Evolutionary conservation across 208 protist genomes (phyloP).

Genomic region (Leishmania major): DNA sequence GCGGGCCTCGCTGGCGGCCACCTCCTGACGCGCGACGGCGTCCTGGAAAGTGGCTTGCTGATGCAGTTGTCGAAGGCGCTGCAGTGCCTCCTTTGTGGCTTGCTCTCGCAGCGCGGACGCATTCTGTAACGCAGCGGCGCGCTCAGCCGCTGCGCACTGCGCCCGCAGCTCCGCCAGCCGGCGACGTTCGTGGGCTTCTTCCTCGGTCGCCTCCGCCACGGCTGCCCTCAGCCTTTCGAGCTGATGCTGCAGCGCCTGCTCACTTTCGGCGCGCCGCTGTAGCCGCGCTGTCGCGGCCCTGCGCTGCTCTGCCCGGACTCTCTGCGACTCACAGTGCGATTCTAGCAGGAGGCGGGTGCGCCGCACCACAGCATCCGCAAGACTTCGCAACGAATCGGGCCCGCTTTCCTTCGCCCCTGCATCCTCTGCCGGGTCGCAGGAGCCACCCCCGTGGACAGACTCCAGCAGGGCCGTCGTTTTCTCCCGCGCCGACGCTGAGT

Average conservation of each 20-base stretch:
- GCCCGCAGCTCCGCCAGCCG: constrained; percentile 6
- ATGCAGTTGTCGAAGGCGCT: constrained; percentile 5
- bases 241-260: background rate
- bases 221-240: background rate
- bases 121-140: constrained; percentile 5
- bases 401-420: background rate
- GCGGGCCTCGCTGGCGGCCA: constrained; percentile 9
- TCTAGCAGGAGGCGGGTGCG: background rate
- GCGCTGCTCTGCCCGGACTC: background rate
- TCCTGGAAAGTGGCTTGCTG: constrained; percentile 2
- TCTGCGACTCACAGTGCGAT: background rate
- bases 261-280: background rate
- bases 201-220: background rate
- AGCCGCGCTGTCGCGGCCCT: background rate
- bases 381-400: background rate
- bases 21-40: constrained; percentile 17
- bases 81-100: background rate
- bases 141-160: constrained; percentile 1
- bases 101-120: constrained; percentile 1
- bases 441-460: background rate
- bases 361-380: constrained; percentile 8
- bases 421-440: background rate
- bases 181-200: background rate
- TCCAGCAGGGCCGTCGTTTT: background rate
- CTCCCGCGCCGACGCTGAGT: background rate